Evolutionary conservation across 495 filamentous ascomycete species (phyloP).

Genomic region (Aspergillus incahuasiensis): DNA sequence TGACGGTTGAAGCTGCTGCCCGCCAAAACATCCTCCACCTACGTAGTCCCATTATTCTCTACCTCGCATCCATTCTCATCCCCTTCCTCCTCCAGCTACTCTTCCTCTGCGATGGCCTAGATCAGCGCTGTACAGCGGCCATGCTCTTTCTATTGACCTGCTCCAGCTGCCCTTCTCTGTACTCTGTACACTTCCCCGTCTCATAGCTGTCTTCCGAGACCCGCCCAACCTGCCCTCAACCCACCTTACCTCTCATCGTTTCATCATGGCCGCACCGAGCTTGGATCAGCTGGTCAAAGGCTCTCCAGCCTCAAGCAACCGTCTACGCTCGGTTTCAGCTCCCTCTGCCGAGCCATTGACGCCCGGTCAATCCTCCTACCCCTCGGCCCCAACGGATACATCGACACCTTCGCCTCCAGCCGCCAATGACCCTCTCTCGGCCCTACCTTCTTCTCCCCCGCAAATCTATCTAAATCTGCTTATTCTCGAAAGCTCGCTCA

Average conservation of each 20-base stretch:
- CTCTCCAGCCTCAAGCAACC: conserved; percentile 53
- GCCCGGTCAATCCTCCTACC: conserved; percentile 26
- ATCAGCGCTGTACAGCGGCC: conserved; percentile 28
- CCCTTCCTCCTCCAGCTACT: background rate
- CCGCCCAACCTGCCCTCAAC: background rate
- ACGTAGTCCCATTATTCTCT: background rate
- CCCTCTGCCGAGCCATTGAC: conserved; percentile 37
- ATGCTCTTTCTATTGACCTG: conserved; percentile 10
- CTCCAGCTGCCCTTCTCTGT: background rate
- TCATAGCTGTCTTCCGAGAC: background rate
- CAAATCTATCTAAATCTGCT: conserved; percentile 98
- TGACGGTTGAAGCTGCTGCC: no score
- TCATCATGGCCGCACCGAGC: conserved; percentile 51
- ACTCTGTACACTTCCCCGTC: conserved; percentile 29
- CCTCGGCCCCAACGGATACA: conserved; percentile 27
- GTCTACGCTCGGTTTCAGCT: conserved; percentile 26
- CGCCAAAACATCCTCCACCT: background rate
- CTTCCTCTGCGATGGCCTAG: conserved; percentile 24
- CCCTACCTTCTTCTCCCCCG: conserved; percentile 84
- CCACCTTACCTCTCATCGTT: background rate
- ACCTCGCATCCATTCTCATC: background rate
- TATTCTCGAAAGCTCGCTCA: conserved; percentile 91
- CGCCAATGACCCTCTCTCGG: conserved; percentile 68
- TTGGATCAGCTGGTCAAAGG: conserved; percentile 90
- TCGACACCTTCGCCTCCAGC: conserved; percentile 35